These are phyloP conservation scores for Penicillium paneum DNA, from an alignment of 2,329 filamentous ascomycete genomes.

Conservation along the genomic window DNA sequence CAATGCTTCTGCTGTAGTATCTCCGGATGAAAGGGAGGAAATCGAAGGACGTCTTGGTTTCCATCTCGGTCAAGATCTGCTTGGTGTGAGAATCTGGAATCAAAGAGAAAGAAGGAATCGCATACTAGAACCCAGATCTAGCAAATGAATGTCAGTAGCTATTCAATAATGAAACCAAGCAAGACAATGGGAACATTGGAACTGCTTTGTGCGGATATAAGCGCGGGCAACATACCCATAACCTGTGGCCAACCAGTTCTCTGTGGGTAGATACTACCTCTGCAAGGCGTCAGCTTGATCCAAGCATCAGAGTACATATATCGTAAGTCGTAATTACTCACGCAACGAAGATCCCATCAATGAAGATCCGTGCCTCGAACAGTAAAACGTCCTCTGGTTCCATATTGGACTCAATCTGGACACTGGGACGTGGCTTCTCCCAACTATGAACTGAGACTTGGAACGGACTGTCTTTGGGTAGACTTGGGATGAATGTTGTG, in stretches of 20 bases:
- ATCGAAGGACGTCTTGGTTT: conserved; percentile 61
- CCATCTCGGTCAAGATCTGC: conserved; percentile 53
- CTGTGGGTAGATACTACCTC: conserved; percentile 55
- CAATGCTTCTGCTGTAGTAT: conserved; percentile 68
- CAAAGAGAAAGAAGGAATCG: conserved; percentile 25
- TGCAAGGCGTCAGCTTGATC: conserved; percentile 26
- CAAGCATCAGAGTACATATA: not conserved
- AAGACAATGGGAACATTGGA: not conserved
- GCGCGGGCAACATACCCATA: conserved; percentile 42
- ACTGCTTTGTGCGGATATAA: not conserved
- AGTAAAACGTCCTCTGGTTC: conserved; percentile 55
- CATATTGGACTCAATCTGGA: conserved; percentile 55
- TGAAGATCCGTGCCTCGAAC: conserved; percentile 64
- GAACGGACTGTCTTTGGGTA: conserved; percentile 59
- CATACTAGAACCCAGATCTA: conserved; percentile 38
- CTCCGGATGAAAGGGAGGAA: conserved; percentile 69
- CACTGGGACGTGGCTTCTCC: conserved; percentile 60
- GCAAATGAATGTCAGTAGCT: not conserved
- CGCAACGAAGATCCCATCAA: conserved; percentile 66
- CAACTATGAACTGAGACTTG: conserved; percentile 74
- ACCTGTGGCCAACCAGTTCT: conserved; percentile 53
- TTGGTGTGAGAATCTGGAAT: conserved; percentile 22
- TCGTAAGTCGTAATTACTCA: conserved; percentile 45
- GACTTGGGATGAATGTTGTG: conserved; percentile 68
- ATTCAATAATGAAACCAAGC: not conserved